Base-by-base conservation (phyloP, 2,329 filamentous ascomycete species). In the Scopulariopsis brevicaulis region DNA sequence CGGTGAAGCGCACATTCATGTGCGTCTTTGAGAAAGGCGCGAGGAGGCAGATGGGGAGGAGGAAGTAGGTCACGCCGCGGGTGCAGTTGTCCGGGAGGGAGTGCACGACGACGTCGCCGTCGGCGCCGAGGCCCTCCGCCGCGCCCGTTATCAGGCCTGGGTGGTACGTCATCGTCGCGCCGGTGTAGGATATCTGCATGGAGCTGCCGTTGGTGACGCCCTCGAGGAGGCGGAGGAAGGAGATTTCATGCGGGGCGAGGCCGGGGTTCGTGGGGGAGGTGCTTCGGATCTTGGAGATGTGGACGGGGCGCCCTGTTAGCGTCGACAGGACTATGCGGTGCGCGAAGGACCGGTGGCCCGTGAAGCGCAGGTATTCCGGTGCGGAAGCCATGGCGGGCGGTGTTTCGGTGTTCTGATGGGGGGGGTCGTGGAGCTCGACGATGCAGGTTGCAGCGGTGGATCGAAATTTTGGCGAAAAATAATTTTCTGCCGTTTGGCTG, bases 141-240 rank as follows among this genome's bases (percentile, higher is more conserved):
- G 86, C 87, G 61, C 94, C 94, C 0, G 90, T 94, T 66, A 99
- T 95, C 48, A 99, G 78, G 40, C 94, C 94, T 0, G 94, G 94
- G 63, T 89, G 87, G 74, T 95, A 99, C 43, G 92, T 86, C 58
- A 99, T 82, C 1, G 90, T 92, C 0, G 94, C 97, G 68, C 94
- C 94, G 1, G 91, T 96, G 74, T 96, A 94, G 12, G 91, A 96
- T 65, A 99, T 96, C 67, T 96, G 92, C 74, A 97, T 90, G 58
- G 88, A 85, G 59, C 89, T 89, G 73, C 94, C 94, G 77, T 99
- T 99, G 67, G 94, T 99, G 66, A 99, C 81, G 64, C 90, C 82
- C 72, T 97, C 94, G 67, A 99, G 85, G 20, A 99, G 87, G 59
- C 94, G 92, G 35, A 99, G 82, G 72, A 99, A 93, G 53, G 94